Evolutionary conservation across 345 rosid genomes (phyloP), one percentile per base, ranked within the genome.

Genomic region (Erodium maritimum): DNA sequence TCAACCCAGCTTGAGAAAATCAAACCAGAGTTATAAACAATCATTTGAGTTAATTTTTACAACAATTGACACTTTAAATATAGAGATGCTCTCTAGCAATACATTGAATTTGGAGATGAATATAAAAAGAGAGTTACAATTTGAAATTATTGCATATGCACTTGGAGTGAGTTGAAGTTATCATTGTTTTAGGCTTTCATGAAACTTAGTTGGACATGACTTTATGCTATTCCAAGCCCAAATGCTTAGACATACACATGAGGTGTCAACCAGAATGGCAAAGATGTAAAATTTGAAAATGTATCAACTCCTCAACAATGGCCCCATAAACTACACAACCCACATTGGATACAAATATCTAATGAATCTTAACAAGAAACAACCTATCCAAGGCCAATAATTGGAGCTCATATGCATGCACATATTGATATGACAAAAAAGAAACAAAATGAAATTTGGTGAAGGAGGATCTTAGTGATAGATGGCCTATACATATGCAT

Each of bases 401-500:
- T 37, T 37, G 46, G 46, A 37, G 13, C 11, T 37, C 46, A 37
- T 12, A 37, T 37, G 46, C 46, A 37, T 12, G 10, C 46, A 37
- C 10, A 37, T 37, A 5, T 2, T 37, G 46, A 37, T 37, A 37
- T 37, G 10, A 37, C 46, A 37, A 37, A 37, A 37, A 37, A 37
- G 46, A 37, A 37, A 37, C 46, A 29, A 29, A 8, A 29, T 29
- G 34, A 29, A 29, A 29, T 22, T 13, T 12, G 29, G 25, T 10
- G 24, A 21, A 33, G 61, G 66, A 57, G 59, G 59, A 69, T 75
- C 65, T 68, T 68, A 17, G 3, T 57, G 29, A 24, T 60, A 54
- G 55, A 64, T 23, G 57, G 33, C 21, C 46, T 37, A 37, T 21
- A 58, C 17, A 66, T 37, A 37, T 21, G 55, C 17, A 66, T n/a